Conservation (phyloP, 2,329 filamentous ascomycete genomes). For the Colletotrichum theobromicola region DNA sequence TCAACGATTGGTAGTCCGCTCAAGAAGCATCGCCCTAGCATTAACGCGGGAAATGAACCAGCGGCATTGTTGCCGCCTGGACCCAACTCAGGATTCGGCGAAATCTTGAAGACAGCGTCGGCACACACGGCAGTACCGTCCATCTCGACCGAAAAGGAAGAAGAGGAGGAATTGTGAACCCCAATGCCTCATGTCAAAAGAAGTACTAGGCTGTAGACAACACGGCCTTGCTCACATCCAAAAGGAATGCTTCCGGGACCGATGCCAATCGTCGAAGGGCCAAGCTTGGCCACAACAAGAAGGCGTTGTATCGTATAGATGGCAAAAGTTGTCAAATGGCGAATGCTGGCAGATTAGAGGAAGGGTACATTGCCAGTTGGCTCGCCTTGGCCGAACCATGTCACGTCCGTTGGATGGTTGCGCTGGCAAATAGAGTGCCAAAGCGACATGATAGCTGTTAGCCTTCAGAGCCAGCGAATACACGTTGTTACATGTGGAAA, state of each 20-base stretch:
- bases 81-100: not conserved
- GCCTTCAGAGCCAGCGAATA: not conserved
- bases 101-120: not conserved
- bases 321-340: not conserved
- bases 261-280: not conserved
- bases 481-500: not conserved
- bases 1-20: constrained; percentile 20
- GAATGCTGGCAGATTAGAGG: not conserved
- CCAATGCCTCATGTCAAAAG: not conserved
- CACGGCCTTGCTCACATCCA: not conserved
- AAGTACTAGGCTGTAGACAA: not conserved
- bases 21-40: constrained; percentile 22
- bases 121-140: not conserved
- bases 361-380: not conserved
- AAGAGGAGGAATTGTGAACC: constrained; percentile 18
- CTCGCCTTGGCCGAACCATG: not conserved
- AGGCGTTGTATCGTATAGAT: not conserved
- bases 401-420: not conserved
- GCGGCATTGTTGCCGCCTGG: not conserved
- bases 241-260: not conserved
- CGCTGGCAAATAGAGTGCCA: not conserved
- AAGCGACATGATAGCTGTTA: not conserved
- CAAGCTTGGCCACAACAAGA: not conserved
- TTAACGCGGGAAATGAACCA: not conserved
- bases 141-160: not conserved